Base-by-base conservation (phyloP, 495 filamentous ascomycete species). In the Thozetella sp. region DNA sequence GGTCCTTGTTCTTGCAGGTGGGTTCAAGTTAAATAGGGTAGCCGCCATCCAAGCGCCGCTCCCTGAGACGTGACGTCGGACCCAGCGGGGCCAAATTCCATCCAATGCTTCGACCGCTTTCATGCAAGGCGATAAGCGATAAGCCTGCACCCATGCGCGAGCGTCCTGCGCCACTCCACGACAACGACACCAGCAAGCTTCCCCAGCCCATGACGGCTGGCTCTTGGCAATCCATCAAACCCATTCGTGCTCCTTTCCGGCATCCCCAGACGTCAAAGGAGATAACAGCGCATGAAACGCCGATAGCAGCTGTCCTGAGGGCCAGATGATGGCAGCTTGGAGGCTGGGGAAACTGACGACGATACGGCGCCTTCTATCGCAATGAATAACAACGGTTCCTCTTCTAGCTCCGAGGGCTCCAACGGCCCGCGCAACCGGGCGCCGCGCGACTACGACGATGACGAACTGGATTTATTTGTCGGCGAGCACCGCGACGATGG, bases 391-490 rank as follows among this genome's bases (percentile, higher is more conserved):
- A 64, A 66, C 57, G 67, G 60, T 57, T 66, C 68, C 30, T 69
- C 65, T 2, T 72, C 71, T 23, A 70, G 67, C 23, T 69, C 68
- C 40, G 58, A 66, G 20, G 66, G 67, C 24, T 65, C 70, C 22
- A 65, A 69, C 56, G 58, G 57, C 50, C 61, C 60, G 34, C 56
- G 62, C 43, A 57, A 55, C 53, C 58, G 60, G 54, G 60, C 61
- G 50, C 60, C 61, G 56, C 51, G 67, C 58, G 67, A 73, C 53
- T 66, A 72, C 51, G 70, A 74, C 55, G 66, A 70, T 55, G 78
- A 80, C 71, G 77, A 82, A 51, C 65, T 76, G 53, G 77, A 82
- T 60, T 67, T 80, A 25, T 65, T 79, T 23, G 74, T 73, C 61
- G 74, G 73, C 58, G 65, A 67, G 59, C 58, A 73, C 27, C 57